Evolutionary conservation across 2,329 filamentous ascomycete genomes (phyloP).

Genomic region (Dryadomyces sulphureus): DNA sequence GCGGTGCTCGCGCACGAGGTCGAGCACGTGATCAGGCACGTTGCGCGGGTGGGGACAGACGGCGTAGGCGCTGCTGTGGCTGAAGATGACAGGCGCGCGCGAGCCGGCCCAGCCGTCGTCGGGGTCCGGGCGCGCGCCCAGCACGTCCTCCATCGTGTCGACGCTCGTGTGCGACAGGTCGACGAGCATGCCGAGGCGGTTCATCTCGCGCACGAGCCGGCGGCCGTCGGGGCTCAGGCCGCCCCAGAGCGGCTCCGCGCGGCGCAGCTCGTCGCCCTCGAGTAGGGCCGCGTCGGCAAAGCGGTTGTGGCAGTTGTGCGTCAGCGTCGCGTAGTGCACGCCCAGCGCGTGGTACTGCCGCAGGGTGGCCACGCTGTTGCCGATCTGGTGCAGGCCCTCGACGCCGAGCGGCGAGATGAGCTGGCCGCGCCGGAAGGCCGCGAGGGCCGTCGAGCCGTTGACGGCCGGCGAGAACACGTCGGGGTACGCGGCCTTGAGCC

Average conservation of each 20-base stretch:
- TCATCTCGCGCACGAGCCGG: slow-evolving; percentile 72
- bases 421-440: slow-evolving; percentile 41
- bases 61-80: slow-evolving; percentile 67
- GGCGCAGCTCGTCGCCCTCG: slow-evolving; percentile 29
- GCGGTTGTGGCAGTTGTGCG: slow-evolving; percentile 84
- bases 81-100: slow-evolving; percentile 73
- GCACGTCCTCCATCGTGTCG: slow-evolving; percentile 74
- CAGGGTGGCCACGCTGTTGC: slow-evolving; percentile 64
- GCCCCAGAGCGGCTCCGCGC: slow-evolving; percentile 45
- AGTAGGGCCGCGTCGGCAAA: slow-evolving; percentile 72
- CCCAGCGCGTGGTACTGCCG: slow-evolving; percentile 64
- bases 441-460: slow-evolving; percentile 44
- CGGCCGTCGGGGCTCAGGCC: slow-evolving; percentile 62
- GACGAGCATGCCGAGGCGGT: slow-evolving; percentile 85
- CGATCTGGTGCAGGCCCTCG: slow-evolving; percentile 87
- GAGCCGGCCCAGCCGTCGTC: slow-evolving; percentile 53
- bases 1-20: slow-evolving; percentile 56
- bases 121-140: slow-evolving; percentile 37
- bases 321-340: slow-evolving; percentile 76
- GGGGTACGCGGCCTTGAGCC: slow-evolving; percentile 50
- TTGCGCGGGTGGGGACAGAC: slow-evolving; percentile 84
- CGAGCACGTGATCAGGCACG: slow-evolving; percentile 69
- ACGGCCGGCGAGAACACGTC: slow-evolving; percentile 49
- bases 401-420: slow-evolving; percentile 69
- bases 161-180: slow-evolving; percentile 65